These are phyloP conservation scores for Aspergillus piperis DNA, from an alignment of 2,329 filamentous ascomycete genomes.

Conservation along the genomic window DNA sequence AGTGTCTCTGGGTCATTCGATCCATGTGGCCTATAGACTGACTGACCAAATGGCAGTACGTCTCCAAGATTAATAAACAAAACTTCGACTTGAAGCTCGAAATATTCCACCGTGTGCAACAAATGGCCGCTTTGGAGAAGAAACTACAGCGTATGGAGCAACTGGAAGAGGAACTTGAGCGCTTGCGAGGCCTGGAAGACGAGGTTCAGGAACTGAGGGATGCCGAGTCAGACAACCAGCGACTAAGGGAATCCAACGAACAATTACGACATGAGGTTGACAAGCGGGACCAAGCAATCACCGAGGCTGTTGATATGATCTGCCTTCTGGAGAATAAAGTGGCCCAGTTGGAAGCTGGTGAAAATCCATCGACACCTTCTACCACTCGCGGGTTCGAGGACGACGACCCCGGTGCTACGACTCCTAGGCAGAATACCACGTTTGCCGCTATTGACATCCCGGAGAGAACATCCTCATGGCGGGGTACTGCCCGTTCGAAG, in stretches of 20 bases:
- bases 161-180: conserved; percentile 38
- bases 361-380: conserved; percentile 26
- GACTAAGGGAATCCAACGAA: conserved; percentile 41
- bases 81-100: conserved; percentile 49
- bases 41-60: conserved; percentile 36
- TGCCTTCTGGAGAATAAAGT: conserved; percentile 46
- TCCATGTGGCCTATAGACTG: background rate
- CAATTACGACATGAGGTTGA: conserved; percentile 41
- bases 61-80: conserved; percentile 47
- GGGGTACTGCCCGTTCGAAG: conserved; percentile 23
- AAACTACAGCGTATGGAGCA: conserved; percentile 41
- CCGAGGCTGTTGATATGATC: conserved; percentile 47
- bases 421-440: conserved; percentile 27
- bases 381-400: conserved; percentile 28
- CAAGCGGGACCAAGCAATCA: conserved; percentile 43
- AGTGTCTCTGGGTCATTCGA: conserved; percentile 12
- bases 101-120: conserved; percentile 43
- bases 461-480: conserved; percentile 42
- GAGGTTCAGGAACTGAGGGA: conserved; percentile 42
- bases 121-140: conserved; percentile 38
- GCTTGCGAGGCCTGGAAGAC: conserved; percentile 32
- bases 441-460: conserved; percentile 36
- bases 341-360: conserved; percentile 33
- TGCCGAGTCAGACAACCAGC: conserved; percentile 38
- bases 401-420: conserved; percentile 30